Evolutionary conservation across 441 rosid species (phyloP).

Genomic region (Populus trichocarpa): DNA sequence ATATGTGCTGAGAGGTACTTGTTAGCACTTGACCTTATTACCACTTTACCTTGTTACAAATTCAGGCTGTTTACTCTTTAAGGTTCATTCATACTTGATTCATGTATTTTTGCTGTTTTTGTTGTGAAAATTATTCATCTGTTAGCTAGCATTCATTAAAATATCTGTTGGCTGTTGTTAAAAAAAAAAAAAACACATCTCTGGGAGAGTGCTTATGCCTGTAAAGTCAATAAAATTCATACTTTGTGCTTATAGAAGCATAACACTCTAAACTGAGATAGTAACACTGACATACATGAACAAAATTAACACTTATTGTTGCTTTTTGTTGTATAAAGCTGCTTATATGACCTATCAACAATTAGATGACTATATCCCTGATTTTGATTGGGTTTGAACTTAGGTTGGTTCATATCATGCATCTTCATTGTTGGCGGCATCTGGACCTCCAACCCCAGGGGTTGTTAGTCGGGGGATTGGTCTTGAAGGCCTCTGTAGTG

Average conservation of each 20-base stretch:
- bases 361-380: background rate
- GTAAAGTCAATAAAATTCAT: background rate
- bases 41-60: background rate
- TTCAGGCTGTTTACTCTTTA: background rate
- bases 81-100: background rate
- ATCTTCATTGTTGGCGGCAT: constrained; percentile 80
- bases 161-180: background rate
- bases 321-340: background rate
- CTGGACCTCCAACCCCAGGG: constrained; percentile 90
- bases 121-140: background rate
- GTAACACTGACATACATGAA: background rate
- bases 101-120: background rate
- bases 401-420: constrained; percentile 98
- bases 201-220: background rate
- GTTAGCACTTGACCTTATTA: too few species aligned
- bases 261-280: background rate
- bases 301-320: background rate
- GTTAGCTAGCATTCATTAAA: background rate
- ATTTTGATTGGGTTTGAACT: constrained; percentile 6
- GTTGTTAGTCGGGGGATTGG: constrained; percentile 90
- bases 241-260: background rate
- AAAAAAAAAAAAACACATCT: background rate
- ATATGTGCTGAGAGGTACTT: background rate
- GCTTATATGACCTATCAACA: background rate
- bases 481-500: constrained; percentile 83